Conservation (phyloP, 495 filamentous ascomycete species). For the Aspergillus panamensis region DNA sequence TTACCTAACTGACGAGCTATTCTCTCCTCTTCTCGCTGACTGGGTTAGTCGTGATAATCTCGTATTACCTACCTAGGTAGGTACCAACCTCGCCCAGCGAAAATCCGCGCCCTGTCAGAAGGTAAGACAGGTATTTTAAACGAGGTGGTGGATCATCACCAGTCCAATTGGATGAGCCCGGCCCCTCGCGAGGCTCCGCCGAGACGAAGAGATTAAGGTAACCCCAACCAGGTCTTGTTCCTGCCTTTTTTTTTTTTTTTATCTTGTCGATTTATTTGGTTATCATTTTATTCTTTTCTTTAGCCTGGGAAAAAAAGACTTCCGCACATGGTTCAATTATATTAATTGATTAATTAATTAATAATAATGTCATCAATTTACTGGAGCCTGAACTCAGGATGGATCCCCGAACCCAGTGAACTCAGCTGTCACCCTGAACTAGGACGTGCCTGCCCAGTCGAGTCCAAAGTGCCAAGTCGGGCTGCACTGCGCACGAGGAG, state of each 20-base stretch:
- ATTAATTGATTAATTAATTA: not conserved
- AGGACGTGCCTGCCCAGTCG: not conserved
- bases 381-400: not conserved
- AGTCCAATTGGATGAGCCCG: conserved; percentile 16
- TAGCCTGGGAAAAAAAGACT: not conserved
- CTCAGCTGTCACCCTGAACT: not conserved
- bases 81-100: no score
- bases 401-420: not conserved
- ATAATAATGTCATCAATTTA: not conserved
- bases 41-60: not conserved
- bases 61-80: not conserved
- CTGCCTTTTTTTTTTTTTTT: conserved; percentile 11
- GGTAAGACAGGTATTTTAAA: conserved; percentile 14
- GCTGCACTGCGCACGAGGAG: no score
- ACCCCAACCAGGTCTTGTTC: conserved; percentile 16
- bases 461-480: not conserved
- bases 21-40: not conserved
- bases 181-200: conserved; percentile 25
- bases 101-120: not conserved
- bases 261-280: not conserved
- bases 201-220: conserved; percentile 28
- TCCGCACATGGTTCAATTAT: no score
- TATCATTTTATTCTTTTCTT: not conserved
- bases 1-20: no score
- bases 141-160: conserved; percentile 22